These are phyloP conservation scores for Annulohypoxylon maeteangense DNA, from an alignment of 495 filamentous ascomycete species.

Conservation along the genomic window DNA sequence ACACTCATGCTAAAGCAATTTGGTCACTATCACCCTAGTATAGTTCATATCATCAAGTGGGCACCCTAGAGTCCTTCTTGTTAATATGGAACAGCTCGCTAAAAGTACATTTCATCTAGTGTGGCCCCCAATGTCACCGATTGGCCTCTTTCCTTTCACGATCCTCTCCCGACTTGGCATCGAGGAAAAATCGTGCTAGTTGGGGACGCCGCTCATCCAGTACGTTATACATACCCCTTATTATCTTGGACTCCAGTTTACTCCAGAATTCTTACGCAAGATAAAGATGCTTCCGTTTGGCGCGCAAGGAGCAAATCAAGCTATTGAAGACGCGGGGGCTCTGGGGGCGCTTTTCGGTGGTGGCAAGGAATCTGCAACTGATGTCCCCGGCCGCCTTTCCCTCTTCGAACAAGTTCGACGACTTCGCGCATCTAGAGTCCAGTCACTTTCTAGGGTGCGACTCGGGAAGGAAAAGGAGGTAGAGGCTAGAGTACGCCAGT, in stretches of 20 bases:
- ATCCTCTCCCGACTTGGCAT: constrained; percentile 46
- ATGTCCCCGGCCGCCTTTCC: constrained; percentile 6
- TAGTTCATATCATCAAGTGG: constrained; percentile 36
- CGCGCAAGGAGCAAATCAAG: constrained; percentile 26
- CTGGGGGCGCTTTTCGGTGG: constrained; percentile 13
- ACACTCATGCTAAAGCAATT: constrained; percentile 31
- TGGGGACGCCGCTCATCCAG: constrained; percentile 59
- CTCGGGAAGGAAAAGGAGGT: constrained; percentile 19
- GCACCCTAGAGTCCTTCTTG: not conserved
- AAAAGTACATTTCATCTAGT: constrained; percentile 16
- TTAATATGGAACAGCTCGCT: not conserved
- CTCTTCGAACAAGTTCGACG: constrained; percentile 13
- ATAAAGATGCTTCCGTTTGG: constrained; percentile 34
- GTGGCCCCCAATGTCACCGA: constrained; percentile 50
- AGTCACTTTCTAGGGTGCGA: constrained; percentile 18
- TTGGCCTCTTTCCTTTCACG: constrained; percentile 55
- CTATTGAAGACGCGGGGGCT: constrained; percentile 26
- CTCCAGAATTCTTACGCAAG: not conserved
- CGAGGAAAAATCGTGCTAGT: constrained; percentile 51
- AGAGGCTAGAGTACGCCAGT: constrained; percentile 19
- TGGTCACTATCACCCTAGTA: constrained; percentile 30
- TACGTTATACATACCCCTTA: not conserved
- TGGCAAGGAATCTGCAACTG: not conserved
- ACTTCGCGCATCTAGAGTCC: constrained; percentile 20
- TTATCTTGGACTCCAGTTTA: not conserved